Conservation (phyloP, 2,329 filamentous ascomycete genomes). For the Sporothrix euskadiensis region DNA sequence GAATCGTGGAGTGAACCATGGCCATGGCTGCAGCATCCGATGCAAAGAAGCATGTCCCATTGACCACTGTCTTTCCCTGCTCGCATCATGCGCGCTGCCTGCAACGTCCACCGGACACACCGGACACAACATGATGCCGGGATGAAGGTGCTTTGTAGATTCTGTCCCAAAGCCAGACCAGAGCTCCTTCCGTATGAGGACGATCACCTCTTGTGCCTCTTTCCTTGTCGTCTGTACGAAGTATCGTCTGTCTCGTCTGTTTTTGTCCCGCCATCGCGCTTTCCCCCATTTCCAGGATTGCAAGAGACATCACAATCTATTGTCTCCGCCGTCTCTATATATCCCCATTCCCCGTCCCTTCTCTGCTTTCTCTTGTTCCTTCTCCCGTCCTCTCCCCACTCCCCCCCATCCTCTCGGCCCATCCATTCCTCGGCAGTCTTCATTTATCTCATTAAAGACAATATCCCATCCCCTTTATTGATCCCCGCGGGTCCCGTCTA, state of each 20-base stretch:
- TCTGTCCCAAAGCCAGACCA: background rate
- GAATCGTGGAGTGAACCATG: background rate
- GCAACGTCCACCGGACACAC: background rate
- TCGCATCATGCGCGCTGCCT: conserved; percentile 1
- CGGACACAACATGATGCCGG: background rate
- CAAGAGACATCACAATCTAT: background rate
- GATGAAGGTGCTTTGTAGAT: background rate
- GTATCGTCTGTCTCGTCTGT: background rate
- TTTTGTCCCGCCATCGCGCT: background rate
- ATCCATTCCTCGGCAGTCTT: conserved; percentile 2
- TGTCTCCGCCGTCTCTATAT: background rate
- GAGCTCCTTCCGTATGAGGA: background rate
- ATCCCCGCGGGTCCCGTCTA: background rate
- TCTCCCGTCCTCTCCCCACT: background rate
- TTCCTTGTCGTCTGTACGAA: background rate
- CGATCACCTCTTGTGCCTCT: background rate
- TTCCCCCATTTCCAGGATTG: conserved; percentile 12
- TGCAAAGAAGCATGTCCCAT: background rate
- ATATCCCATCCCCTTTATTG: background rate
- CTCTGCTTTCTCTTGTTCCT: background rate
- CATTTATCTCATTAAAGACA: background rate
- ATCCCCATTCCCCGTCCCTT: background rate
- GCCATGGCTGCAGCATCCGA: background rate
- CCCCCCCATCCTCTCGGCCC: background rate
- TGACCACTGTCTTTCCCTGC: background rate